Base-by-base conservation (phyloP, 2,329 filamentous ascomycete genomes). In the Pseudogymnoascus sp. region DNA sequence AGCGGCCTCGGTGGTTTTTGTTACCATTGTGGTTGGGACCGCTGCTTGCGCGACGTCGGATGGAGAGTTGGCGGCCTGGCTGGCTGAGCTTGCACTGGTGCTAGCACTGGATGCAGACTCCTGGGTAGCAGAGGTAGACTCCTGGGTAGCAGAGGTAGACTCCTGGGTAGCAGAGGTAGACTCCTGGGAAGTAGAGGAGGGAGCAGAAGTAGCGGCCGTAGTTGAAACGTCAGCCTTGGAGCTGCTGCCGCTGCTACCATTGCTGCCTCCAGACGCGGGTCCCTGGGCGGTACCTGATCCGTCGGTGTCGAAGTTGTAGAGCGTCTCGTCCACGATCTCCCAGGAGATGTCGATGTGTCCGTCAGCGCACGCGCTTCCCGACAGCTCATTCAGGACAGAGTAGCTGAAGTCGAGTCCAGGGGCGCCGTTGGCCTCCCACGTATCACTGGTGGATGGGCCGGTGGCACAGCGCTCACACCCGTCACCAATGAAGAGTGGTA, bases 371-470 rank as follows among this genome's bases (percentile, higher is more conserved):
- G 44, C 38, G 10, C 15, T 27, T 29, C 27, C 44, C 7, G 44
- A 55, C 44, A 55, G n/a, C n/a, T 55, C 44, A 10, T 55, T 55
- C 12, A 55, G 27, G 27, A 31, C 44, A 17, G 44, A 55, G 44
- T 55, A 55, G 27, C 44, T 55, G 44, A 55, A 55, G 44, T 55
- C 44, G 44, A 55, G 44, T 33, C 44, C 44, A 17, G 44, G 44
- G 8, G 44, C 44, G 6, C 44, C 44, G 5, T 15, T 27, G 7
- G 44, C n/a, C 25, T 33, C 44, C 44, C 44, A 55, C 0, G 44
- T 55, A 4, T 31, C 5, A 31, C 21, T 15, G 44, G 25, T 31
- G 12, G 35, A 38, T 17, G 44, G 2, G 8, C 44, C 44, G 8
- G 44, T 55, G 27, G 27, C 44, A 55, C 44, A 55, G 27, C 44